Conservation (phyloP, 129 eudicot genomes). For the Escallonia herrerae region DNA sequence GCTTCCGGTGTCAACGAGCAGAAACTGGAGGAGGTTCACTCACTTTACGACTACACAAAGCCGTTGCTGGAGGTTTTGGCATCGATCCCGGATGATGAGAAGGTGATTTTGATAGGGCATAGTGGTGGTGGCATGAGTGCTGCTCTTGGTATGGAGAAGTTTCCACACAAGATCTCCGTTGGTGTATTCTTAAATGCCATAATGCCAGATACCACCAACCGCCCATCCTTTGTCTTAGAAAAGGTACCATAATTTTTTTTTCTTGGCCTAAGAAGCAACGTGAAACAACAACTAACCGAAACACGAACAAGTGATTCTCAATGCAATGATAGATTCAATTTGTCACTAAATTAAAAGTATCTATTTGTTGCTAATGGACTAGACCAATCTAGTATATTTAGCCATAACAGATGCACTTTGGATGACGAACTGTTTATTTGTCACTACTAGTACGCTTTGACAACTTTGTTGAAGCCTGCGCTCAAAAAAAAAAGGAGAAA, state of each 20-base stretch:
- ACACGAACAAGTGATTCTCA: too few relatives aligned
- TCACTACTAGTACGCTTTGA: too few relatives aligned
- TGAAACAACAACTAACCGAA: too few relatives aligned
- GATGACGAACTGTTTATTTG: too few relatives aligned
- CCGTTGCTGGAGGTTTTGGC: constrained; percentile 26
- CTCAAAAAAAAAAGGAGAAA: too few relatives aligned
- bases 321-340: too few relatives aligned
- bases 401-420: too few relatives aligned
- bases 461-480: too few relatives aligned
- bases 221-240: constrained; percentile 20
- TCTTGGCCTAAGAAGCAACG: too few relatives aligned
- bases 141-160: constrained; percentile 23
- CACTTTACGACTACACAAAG: constrained; percentile 17
- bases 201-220: constrained; percentile 20
- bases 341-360: too few relatives aligned
- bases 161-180: constrained; percentile 17
- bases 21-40: constrained; percentile 19
- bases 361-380: too few relatives aligned
- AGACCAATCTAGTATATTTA: too few relatives aligned
- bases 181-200: constrained; percentile 24
- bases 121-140: constrained; percentile 19
- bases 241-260: constrained; percentile 9
- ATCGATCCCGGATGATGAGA: constrained; percentile 17
- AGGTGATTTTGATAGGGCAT: constrained; percentile 23
- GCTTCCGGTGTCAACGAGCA: constrained; percentile 14